A percentile compares a stretch with the other conserved stretches of the same genome.
Evolutionary conservation across 208 protist genomes (phyloP).

Genomic region (Acanthamoeba polyphaga): DNA sequence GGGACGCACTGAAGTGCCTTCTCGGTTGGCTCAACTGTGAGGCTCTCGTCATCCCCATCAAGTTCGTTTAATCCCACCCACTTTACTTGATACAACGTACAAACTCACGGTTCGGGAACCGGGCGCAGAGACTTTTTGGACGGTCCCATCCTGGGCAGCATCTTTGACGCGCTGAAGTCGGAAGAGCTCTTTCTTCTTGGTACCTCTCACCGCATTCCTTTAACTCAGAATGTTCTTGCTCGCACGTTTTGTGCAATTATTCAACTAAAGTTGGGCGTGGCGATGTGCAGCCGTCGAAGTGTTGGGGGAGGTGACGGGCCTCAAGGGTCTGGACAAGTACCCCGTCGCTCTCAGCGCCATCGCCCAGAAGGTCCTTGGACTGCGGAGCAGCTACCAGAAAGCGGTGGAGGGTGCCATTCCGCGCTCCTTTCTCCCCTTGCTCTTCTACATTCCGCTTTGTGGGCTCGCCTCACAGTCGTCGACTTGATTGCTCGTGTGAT

Average conservation of each 20-base stretch:
- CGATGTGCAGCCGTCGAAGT: constrained; percentile 24
- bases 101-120: not conserved
- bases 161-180: constrained; percentile 1
- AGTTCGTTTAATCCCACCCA: not conserved
- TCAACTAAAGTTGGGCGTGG: not conserved
- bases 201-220: not conserved
- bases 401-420: not conserved
- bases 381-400: not conserved
- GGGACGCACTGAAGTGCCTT: not conserved
- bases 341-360: constrained; percentile 3
- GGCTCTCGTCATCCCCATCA: not conserved
- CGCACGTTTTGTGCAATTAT: not conserved
- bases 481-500: not conserved
- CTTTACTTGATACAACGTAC: not conserved
- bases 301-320: constrained; percentile 18
- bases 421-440: not conserved
- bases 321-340: constrained; percentile 45
- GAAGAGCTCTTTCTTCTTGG: constrained; percentile 34
- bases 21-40: constrained; percentile 1
- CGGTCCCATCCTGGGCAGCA: not conserved
- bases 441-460: not conserved
- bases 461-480: not conserved
- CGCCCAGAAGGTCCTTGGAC: not conserved
- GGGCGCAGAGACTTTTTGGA: not conserved
- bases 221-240: not conserved